Evolutionary conservation across 2,329 filamentous ascomycete genomes (phyloP).

Genomic region (Decorospora gaudefroyi): DNA sequence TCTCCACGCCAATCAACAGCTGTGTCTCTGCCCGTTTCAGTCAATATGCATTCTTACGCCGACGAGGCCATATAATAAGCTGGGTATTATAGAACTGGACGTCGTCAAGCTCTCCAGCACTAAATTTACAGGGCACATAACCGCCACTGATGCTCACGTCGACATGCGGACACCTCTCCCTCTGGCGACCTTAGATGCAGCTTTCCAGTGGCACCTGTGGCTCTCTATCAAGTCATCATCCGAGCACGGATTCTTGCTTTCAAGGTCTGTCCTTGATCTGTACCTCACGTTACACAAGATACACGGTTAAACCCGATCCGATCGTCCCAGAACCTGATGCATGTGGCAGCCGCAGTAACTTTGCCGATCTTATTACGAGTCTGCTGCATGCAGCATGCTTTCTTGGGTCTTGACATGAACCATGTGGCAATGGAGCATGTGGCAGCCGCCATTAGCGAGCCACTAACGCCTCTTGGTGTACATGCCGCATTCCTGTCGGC

Average conservation of each 20-base stretch:
- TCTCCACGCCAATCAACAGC: too few species aligned
- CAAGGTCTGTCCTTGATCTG: neutral
- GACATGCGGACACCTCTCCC: too few species aligned
- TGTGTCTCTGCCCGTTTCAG: too few species aligned
- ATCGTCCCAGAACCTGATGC: conserved; percentile 7
- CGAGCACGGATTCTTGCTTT: neutral
- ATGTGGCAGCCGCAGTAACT: conserved; percentile 6
- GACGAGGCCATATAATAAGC: too few species aligned
- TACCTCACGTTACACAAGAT: conserved; percentile 10
- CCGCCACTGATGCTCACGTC: too few species aligned
- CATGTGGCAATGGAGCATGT: conserved; percentile 14
- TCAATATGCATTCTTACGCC: too few species aligned
- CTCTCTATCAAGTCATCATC: too few species aligned
- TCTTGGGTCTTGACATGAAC: conserved; percentile 7
- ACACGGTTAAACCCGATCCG: conserved; percentile 3
- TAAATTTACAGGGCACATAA: too few species aligned
- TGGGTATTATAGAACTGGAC: too few species aligned
- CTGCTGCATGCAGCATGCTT: neutral
- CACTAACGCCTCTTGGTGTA: conserved; percentile 2
- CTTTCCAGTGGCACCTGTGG: too few species aligned
- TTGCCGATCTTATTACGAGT: conserved; percentile 7
- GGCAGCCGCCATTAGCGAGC: conserved; percentile 2
- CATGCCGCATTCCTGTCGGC: neutral
- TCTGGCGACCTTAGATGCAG: too few species aligned
- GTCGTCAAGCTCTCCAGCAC: too few species aligned